Percentiles rank a stretch among this genome's conserved stretches.
Evolutionary conservation across 2,329 filamentous ascomycete genomes (phyloP).

Genomic region (Didymella pomorum): DNA sequence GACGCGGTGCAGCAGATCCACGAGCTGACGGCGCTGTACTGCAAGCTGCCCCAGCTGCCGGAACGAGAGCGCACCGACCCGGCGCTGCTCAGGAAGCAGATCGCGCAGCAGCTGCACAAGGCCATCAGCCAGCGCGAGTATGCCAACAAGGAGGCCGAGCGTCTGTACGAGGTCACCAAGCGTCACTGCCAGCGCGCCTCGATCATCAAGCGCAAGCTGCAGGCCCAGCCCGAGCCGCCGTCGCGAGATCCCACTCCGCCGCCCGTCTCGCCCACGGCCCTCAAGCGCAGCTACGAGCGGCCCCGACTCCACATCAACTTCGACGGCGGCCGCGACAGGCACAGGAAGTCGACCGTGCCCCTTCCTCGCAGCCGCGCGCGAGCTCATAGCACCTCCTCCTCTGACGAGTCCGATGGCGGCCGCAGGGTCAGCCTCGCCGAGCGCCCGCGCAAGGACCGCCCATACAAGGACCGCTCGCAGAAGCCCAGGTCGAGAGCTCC

Average conservation of each 20-base stretch:
- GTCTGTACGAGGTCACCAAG: constrained; percentile 65
- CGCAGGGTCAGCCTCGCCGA: constrained; percentile 19
- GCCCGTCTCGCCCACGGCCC: constrained; percentile 54
- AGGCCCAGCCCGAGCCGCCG: constrained; percentile 67
- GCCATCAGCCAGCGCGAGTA: constrained; percentile 65
- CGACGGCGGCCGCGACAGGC: constrained; percentile 35
- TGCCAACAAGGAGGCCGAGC: constrained; percentile 63
- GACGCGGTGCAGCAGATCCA: constrained; percentile 56
- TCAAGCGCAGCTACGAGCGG: constrained; percentile 34
- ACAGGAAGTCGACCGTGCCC: constrained; percentile 28
- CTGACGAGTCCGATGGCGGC: constrained; percentile 28
- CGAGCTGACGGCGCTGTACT: constrained; percentile 58
- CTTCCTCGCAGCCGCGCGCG: constrained; percentile 27
- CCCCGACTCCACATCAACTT: constrained; percentile 43
- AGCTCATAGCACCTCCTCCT: constrained; percentile 19
- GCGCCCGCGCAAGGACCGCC: constrained; percentile 36
- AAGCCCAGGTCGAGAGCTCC: constrained; percentile 55
- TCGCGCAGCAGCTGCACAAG: constrained; percentile 63
- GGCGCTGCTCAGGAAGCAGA: constrained; percentile 61
- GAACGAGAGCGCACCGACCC: constrained; percentile 53
- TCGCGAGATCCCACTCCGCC: constrained; percentile 67
- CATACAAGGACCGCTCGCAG: constrained; percentile 46
- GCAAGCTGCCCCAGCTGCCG: constrained; percentile 60
- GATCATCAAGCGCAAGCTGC: constrained; percentile 68
- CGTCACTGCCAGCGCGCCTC: constrained; percentile 65